phyloP scores from a whole-genome alignment of 768 basidiomycete genomes.

The Suillus placidus region DNA sequence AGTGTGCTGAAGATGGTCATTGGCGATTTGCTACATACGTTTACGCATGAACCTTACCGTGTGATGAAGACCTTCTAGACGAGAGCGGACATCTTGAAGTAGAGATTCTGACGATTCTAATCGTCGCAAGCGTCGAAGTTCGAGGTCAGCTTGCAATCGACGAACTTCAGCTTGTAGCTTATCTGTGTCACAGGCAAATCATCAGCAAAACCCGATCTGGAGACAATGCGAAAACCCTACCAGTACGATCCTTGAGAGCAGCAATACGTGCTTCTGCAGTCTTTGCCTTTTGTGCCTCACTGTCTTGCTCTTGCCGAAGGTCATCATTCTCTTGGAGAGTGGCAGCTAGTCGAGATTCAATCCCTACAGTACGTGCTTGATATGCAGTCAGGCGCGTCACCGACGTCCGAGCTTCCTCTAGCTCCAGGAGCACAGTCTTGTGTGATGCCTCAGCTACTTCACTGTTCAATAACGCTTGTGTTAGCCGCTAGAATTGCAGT shows the following conservation, averaged over 20 bases:
- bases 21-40: constrained; percentile 20
- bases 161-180: constrained; percentile 71
- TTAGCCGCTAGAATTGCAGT: constrained; percentile 58
- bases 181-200: constrained; percentile 40
- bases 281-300: constrained; percentile 65
- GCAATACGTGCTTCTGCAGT: constrained; percentile 68
- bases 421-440: constrained; percentile 70
- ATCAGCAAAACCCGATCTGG: constrained; percentile 3
- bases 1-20: constrained; percentile 36
- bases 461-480: constrained; percentile 77
- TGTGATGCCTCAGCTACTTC: constrained; percentile 82
- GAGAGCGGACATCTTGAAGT: constrained; percentile 63
- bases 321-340: constrained; percentile 82
- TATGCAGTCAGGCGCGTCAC: constrained; percentile 70
- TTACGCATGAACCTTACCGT: constrained; percentile 44
- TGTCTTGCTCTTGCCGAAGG: constrained; percentile 79
- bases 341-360: constrained; percentile 64
- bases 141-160: constrained; percentile 63
- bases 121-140: constrained; percentile 60
- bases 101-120: constrained; percentile 69
- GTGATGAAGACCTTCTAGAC: constrained; percentile 61
- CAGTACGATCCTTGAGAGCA: constrained; percentile 66
- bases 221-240: constrained; percentile 38
- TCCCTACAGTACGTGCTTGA: constrained; percentile 69
- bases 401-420: constrained; percentile 70